A percentile compares a stretch with the other conserved stretches of the same genome.
Conservation (phyloP, 371 early-diverging fungal species). For the Apophysomyces ossiformis region DNA sequence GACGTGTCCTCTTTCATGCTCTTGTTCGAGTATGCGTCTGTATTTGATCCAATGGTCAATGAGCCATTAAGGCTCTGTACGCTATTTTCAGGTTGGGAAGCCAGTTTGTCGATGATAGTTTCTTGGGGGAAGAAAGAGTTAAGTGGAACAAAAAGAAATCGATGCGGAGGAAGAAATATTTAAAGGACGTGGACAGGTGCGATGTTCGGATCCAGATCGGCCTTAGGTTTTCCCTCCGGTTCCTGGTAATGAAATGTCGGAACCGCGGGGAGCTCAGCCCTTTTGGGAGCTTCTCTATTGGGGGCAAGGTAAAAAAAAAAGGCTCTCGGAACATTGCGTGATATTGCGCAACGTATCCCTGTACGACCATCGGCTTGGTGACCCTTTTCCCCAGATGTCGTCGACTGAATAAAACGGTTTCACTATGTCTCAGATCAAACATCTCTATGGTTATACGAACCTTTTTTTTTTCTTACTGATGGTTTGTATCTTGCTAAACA, state of each 20-base stretch:
- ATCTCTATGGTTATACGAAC: slow-evolving; percentile 1
- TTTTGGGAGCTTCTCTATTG: not conserved
- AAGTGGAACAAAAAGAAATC: not conserved
- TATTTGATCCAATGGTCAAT: not conserved
- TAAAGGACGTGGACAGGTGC: not conserved
- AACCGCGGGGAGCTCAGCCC: slow-evolving; percentile 2
- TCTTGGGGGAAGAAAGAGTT: not conserved
- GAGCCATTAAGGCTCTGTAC: slow-evolving; percentile 8
- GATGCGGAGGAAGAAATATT: slow-evolving; percentile 9
- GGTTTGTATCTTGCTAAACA: not conserved
- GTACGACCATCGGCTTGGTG: not conserved
- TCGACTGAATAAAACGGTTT: not conserved
- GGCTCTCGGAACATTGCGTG: slow-evolving; percentile 10
- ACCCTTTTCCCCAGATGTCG: not conserved
- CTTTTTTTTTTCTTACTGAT: not conserved
- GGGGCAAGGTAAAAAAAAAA: not conserved
- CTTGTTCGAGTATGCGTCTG: not conserved
- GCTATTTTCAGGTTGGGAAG: not conserved
- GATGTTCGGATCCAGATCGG: slow-evolving; percentile 3
- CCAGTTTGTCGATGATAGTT: not conserved
- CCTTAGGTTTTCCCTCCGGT: slow-evolving; percentile 11
- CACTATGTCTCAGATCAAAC: slow-evolving; percentile 4
- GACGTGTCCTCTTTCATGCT: not conserved
- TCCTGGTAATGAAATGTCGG: not conserved
- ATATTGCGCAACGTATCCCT: slow-evolving; percentile 6